Conservation (phyloP, 108 stramenopile genomes). For the Chaetoceros muelleri region DNA sequence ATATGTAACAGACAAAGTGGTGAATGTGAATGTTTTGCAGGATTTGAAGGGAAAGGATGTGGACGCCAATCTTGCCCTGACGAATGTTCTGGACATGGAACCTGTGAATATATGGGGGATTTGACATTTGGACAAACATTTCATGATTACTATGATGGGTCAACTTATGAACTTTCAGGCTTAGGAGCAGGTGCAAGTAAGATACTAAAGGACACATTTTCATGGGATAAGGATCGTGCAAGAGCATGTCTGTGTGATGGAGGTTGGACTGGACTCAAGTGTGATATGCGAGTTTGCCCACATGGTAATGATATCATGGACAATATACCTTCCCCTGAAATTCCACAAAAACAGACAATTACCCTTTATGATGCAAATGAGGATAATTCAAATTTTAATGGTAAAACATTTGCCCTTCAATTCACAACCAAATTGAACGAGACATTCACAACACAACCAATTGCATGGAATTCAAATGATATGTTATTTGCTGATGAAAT, state of each 20-base stretch:
- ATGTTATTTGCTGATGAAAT: constrained; percentile 14
- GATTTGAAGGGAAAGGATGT: constrained; percentile 49
- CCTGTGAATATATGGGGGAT: constrained; percentile 45
- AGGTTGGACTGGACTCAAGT: constrained; percentile 53
- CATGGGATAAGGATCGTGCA: constrained; percentile 61
- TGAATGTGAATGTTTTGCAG: constrained; percentile 44
- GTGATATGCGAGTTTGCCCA: constrained; percentile 58
- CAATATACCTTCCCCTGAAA: constrained; percentile 31
- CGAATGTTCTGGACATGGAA: constrained; percentile 48
- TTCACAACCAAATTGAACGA: constrained; percentile 50
- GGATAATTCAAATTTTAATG: constrained; percentile 19
- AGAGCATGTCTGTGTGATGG: constrained; percentile 61
- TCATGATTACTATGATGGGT: constrained; percentile 39
- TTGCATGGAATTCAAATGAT: constrained; percentile 14
- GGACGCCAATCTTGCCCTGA: constrained; percentile 38
- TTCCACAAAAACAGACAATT: constrained; percentile 35
- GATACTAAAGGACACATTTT: constrained; percentile 7
- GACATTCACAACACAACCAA: constrained; percentile 43
- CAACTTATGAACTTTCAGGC: constrained; percentile 23
- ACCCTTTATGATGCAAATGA: constrained; percentile 29
- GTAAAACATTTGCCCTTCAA: constrained; percentile 35
- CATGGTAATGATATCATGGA: constrained; percentile 61
- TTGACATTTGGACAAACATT: constrained; percentile 32
- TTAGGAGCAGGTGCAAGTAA: constrained; percentile 29
- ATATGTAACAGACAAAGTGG: constrained; percentile 39